phyloP scores from a whole-genome alignment of 2,329 filamentous ascomycete species.

The Hawksworthiomyces lignivorus region DNA sequence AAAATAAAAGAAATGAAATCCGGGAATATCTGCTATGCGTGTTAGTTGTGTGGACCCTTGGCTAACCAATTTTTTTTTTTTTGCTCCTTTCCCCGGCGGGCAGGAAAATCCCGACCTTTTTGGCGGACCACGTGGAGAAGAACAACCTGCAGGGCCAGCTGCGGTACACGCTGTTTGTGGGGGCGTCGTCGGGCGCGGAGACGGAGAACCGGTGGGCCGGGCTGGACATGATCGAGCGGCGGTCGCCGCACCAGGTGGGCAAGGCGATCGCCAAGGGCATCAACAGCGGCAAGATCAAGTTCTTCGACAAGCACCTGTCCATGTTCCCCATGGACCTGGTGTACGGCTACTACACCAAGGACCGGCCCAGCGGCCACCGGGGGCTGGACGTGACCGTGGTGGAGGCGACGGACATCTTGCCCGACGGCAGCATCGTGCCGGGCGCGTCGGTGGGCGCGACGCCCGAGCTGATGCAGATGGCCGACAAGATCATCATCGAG shows the following conservation, averaged over 20 bases:
- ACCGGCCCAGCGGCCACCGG: conserved; percentile 63
- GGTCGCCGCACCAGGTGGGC: conserved; percentile 80
- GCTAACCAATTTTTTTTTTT: neutral
- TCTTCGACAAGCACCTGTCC: conserved; percentile 88
- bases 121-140: conserved; percentile 84
- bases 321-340: conserved; percentile 87
- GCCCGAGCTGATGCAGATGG: conserved; percentile 82
- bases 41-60: too few relatives aligned
- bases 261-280: conserved; percentile 87
- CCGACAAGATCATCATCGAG: conserved; percentile 89
- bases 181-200: conserved; percentile 81
- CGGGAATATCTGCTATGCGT: too few relatives aligned
- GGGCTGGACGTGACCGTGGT: conserved; percentile 77
- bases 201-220: conserved; percentile 89
- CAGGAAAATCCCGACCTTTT: conserved; percentile 76
- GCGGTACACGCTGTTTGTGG: conserved; percentile 81
- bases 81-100: too few relatives aligned
- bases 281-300: conserved; percentile 80
- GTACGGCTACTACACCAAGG: conserved; percentile 79
- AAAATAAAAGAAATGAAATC: neutral
- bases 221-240: conserved; percentile 82
- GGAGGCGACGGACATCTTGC: conserved; percentile 78
- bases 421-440: conserved; percentile 81
- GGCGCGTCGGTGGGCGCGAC: conserved; percentile 80
- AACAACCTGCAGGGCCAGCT: conserved; percentile 77